These are phyloP conservation scores for Tremella yokohamensis DNA, from an alignment of 768 basidiomycete species.

Conservation along the genomic window DNA sequence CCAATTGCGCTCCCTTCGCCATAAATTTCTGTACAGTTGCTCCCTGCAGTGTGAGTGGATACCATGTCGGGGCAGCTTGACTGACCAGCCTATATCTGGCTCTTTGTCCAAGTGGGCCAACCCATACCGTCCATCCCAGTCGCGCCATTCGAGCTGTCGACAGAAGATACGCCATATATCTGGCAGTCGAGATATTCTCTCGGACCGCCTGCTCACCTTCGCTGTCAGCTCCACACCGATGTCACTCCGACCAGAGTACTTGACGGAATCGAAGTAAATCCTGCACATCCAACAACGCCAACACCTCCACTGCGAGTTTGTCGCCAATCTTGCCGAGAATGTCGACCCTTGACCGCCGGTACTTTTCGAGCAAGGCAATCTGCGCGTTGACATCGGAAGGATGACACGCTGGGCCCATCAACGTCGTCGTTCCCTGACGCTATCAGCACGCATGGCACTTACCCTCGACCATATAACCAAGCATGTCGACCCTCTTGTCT, in stretches of 20 bases:
- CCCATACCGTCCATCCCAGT: slow-evolving; percentile 51
- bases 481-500: slow-evolving; percentile 21
- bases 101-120: background rate
- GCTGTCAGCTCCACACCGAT: background rate
- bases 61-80: slow-evolving; percentile 11
- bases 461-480: slow-evolving; percentile 31
- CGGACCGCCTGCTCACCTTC: slow-evolving; percentile 55
- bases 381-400: slow-evolving; percentile 82
- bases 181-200: slow-evolving; percentile 59
- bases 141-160: slow-evolving; percentile 59
- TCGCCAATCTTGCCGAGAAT: slow-evolving; percentile 69
- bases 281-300: slow-evolving; percentile 60
- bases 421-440: too few species aligned
- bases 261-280: slow-evolving; percentile 63
- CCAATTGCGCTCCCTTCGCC: slow-evolving; percentile 84
- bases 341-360: slow-evolving; percentile 76
- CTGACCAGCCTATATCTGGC: slow-evolving; percentile 63
- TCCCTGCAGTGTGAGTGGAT: slow-evolving; percentile 52
- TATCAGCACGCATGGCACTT: slow-evolving; percentile 6
- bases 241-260: slow-evolving; percentile 28
- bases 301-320: slow-evolving; percentile 62
- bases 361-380: slow-evolving; percentile 78
- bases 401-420: slow-evolving; percentile 59
- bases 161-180: slow-evolving; percentile 75
- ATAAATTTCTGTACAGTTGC: slow-evolving; percentile 71